Evolutionary conservation across 1,139 yeast species (phyloP).

Genomic region (Nematodospora anomalae): DNA sequence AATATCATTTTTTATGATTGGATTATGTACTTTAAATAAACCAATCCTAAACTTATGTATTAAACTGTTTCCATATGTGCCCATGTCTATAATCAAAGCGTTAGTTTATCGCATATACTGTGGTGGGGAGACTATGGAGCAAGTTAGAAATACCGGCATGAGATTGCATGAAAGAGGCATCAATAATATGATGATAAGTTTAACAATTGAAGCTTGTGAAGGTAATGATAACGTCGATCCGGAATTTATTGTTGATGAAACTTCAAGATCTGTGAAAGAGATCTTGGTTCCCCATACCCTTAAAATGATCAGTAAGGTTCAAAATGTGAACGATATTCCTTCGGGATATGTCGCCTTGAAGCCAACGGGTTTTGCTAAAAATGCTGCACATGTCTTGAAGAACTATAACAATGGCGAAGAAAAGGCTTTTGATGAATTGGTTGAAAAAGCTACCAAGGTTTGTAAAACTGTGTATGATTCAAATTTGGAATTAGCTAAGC

Average conservation of each 20-base stretch:
- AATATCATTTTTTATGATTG: slow-evolving; percentile 64
- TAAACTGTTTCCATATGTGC: slow-evolving; percentile 72
- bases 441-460: slow-evolving; percentile 61
- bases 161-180: slow-evolving; percentile 71
- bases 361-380: slow-evolving; percentile 83
- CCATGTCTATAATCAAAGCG: slow-evolving; percentile 65
- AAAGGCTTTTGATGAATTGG: slow-evolving; percentile 57
- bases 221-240: slow-evolving; percentile 68
- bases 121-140: slow-evolving; percentile 80
- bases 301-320: slow-evolving; percentile 45
- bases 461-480: slow-evolving; percentile 57
- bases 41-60: slow-evolving; percentile 60
- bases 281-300: slow-evolving; percentile 72
- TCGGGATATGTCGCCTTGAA: slow-evolving; percentile 88
- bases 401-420: slow-evolving; percentile 50
- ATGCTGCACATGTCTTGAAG: slow-evolving; percentile 73
- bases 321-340: slow-evolving; percentile 62
- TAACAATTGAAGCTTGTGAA: slow-evolving; percentile 91
- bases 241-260: slow-evolving; percentile 61
- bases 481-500: slow-evolving; percentile 44
- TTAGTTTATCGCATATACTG: slow-evolving; percentile 83
- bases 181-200: slow-evolving; percentile 89
- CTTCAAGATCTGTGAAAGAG: slow-evolving; percentile 64
- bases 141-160: slow-evolving; percentile 70
- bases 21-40: slow-evolving; percentile 64